Base-by-base conservation (phyloP, 164 flowering plant genomes). In the Tetracentron sinense region DNA sequence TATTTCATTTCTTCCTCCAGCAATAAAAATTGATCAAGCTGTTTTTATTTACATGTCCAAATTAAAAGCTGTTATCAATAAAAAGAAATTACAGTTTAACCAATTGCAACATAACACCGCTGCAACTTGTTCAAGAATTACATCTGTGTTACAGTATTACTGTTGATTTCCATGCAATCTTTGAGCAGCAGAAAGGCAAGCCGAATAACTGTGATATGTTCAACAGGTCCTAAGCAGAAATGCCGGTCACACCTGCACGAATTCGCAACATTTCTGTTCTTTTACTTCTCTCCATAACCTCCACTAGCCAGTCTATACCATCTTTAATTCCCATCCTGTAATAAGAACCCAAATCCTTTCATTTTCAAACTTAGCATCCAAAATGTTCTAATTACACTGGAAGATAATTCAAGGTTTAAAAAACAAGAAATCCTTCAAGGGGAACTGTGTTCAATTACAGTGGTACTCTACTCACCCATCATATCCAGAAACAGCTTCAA, bases 281-380 rank as follows among this genome's bases (percentile, higher is more conserved):
- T 78, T 86, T 89, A 73, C 97, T 94, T 73, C 97, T 81, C 69
- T 83, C 96, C 97, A 91, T 94, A 19, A 75, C 90, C 42, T 81
- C 92, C 26, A 91, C 83, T 31, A 91, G 83, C 99, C 99, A 91
- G 42, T 88, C 85, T 21, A 91, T 75, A 54, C 89, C 79, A 54
- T 85, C 89, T 67, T 78, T 91, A 12, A 94, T 89, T 56, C 96
- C 97, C 73, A 69, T 54, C 78, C 99, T 91, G 83, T 78, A 71
- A 69, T 35, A 63, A 70, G 57, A 69, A 51, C 1, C 54, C 26
- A 38, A 51, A 3, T 23, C 15, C 25, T 15, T 51, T 16, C n/a
- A 14, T 1, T 63, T 12, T n/a, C 8, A 20, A n/a, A 16, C 35
- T 38, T 38, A 31, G 8, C 1, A 30, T 1, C 7, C 11, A 19